Percentiles rank a stretch among this genome's conserved stretches.
These are phyloP conservation scores for Mortierella sp. DNA, from an alignment of 371 early-diverging fungal species.

Conservation along the genomic window DNA sequence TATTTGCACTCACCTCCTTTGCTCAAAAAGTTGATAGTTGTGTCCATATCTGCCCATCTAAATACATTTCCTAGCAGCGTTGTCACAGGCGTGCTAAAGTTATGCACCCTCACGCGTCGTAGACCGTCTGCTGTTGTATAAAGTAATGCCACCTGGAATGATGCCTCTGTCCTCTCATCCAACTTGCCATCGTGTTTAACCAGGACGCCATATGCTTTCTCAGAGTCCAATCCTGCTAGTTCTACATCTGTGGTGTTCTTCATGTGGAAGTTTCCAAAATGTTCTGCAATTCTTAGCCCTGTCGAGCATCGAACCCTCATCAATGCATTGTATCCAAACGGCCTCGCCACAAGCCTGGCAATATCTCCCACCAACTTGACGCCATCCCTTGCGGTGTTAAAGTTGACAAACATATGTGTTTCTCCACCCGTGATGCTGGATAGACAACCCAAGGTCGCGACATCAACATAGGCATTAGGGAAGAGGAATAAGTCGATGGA, in stretches of 20 bases:
- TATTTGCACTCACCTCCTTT: conserved; percentile 71
- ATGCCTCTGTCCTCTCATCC: conserved; percentile 83
- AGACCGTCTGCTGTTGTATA: conserved; percentile 92
- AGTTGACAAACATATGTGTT: conserved; percentile 81
- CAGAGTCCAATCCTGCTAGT: conserved; percentile 88
- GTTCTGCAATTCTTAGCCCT: conserved; percentile 84
- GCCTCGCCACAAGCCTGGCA: conserved; percentile 75
- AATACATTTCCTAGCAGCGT: conserved; percentile 85
- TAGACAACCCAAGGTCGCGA: conserved; percentile 85
- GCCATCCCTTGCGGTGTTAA: conserved; percentile 77
- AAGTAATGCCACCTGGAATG: conserved; percentile 91
- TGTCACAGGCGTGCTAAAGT: conserved; percentile 85
- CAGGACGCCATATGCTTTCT: conserved; percentile 84
- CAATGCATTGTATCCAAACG: conserved; percentile 91
- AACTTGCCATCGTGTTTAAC: conserved; percentile 92
- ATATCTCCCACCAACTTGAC: conserved; percentile 77
- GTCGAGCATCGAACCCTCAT: conserved; percentile 93
- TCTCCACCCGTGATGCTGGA: conserved; percentile 93
- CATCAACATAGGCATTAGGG: conserved; percentile 89
- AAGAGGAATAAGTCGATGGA: conserved; percentile 91
- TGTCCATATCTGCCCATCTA: conserved; percentile 92
- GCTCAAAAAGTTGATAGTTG: conserved; percentile 85
- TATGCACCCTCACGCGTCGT: conserved; percentile 94
- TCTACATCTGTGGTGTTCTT: conserved; percentile 93
- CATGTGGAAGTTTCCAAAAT: conserved; percentile 95